Evolutionary conservation across 108 stramenopile genomes (phyloP).

Genomic region (Cyclostephanos invisitatus): DNA sequence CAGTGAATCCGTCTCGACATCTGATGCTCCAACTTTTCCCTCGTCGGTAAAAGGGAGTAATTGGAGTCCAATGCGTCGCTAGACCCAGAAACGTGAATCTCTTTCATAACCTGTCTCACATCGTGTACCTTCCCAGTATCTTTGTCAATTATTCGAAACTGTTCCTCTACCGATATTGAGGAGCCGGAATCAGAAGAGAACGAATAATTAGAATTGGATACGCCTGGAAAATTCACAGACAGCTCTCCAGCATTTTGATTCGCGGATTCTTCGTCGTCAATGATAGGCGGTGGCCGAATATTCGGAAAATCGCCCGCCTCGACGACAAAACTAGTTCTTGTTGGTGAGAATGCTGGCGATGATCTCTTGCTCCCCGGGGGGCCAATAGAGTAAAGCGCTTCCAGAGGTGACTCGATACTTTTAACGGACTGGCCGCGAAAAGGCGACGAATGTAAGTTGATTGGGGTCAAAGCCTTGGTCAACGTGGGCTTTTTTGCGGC

Average conservation of each 20-base stretch:
- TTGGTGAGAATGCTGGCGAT: not conserved
- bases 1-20: not conserved
- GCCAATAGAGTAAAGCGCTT: conserved; percentile 22
- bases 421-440: not conserved
- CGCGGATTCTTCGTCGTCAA: not conserved
- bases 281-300: conserved; percentile 15
- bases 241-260: not conserved
- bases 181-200: conserved; percentile 13
- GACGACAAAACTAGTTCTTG: not conserved
- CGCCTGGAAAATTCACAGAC: conserved; percentile 4
- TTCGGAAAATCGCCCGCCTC: not conserved
- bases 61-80: conserved; percentile 30
- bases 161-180: not conserved
- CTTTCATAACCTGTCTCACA: conserved; percentile 37
- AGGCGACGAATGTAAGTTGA: not conserved
- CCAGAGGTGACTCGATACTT: conserved; percentile 27
- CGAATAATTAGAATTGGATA: conserved; percentile 9
- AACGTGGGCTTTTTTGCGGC: not conserved
- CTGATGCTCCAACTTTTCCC: conserved; percentile 18
- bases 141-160: conserved; percentile 34
- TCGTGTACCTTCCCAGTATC: conserved; percentile 37
- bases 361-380: conserved; percentile 1
- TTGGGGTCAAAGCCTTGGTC: not conserved
- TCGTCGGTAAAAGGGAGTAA: conserved; percentile 35
- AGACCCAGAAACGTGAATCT: conserved; percentile 30